Evolutionary conservation across 75 land plant genomes (phyloP).

Genomic region (Adiantum capillusveneris): DNA sequence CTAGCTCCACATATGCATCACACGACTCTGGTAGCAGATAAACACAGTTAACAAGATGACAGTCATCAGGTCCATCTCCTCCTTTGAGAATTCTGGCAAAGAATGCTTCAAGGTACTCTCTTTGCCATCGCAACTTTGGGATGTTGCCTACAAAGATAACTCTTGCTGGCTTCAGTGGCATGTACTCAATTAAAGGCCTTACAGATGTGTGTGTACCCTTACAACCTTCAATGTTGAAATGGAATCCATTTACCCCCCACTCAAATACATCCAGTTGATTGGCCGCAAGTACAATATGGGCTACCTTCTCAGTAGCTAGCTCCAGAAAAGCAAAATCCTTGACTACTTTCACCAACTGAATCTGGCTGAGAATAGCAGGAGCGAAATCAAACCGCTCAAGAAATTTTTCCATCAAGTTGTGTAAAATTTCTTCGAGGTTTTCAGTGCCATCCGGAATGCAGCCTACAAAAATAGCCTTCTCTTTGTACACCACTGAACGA

Average conservation of each 20-base stretch:
- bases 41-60: background rate
- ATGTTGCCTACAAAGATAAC: conserved; percentile 8
- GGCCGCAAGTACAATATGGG: conserved; percentile 9
- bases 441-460: conserved; percentile 5
- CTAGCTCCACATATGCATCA: conserved; percentile 15
- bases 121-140: conserved; percentile 2
- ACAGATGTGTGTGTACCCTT: background rate
- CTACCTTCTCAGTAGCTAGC: conserved; percentile 7
- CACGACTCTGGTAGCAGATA: conserved; percentile 13
- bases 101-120: background rate
- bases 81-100: conserved; percentile 4
- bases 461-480: conserved; percentile 11
- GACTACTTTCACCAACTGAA: background rate
- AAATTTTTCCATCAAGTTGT: conserved; percentile 3
- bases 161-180: conserved; percentile 8
- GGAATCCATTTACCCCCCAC: conserved; percentile 9
- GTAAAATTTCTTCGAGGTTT: background rate
- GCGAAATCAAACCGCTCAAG: conserved; percentile 6
- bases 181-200: conserved; percentile 5
- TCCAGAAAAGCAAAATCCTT: conserved; percentile 8
- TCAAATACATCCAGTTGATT: conserved; percentile 1
- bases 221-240: conserved; percentile 4
- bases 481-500: background rate
- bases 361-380: conserved; percentile 1
- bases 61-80: background rate